Evolutionary conservation across 345 rosid genomes (phyloP).

Genomic region (Corymbia maculata): DNA sequence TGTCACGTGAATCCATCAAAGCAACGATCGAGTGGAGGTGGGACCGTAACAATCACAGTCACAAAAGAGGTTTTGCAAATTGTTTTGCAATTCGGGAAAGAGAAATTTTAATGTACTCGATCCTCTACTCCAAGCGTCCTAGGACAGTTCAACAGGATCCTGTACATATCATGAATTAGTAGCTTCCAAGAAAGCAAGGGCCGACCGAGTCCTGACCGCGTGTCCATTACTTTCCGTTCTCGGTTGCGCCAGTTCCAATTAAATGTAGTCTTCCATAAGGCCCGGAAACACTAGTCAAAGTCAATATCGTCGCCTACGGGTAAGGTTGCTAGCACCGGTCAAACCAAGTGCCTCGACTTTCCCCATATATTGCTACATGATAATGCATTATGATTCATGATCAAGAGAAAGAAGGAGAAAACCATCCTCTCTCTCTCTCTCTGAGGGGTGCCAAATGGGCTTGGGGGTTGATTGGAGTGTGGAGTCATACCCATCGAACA

Average conservation of each 20-base stretch:
- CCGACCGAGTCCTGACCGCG: not conserved
- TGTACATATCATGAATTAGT: not conserved
- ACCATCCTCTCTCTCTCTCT: not conserved
- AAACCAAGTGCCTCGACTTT: not conserved
- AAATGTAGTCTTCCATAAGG: not conserved
- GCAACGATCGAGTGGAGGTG: not conserved
- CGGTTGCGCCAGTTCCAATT: no score
- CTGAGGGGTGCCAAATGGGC: not conserved
- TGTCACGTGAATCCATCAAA: not conserved
- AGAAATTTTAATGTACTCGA: not conserved
- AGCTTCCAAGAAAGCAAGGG: not conserved
- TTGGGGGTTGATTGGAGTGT: constrained; percentile 27
- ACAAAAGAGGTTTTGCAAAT: not conserved
- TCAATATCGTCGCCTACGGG: not conserved
- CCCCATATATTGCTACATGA: not conserved
- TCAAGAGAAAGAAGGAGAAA: not conserved
- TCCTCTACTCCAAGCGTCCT: not conserved
- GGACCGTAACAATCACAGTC: not conserved
- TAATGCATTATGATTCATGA: not conserved
- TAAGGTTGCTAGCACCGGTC: not conserved
- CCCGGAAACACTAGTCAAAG: not conserved
- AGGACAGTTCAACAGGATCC: not conserved
- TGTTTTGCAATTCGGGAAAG: not conserved
- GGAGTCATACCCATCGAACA: constrained; percentile 25
- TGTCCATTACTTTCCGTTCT: not conserved